Evolutionary conservation across 2,329 filamentous ascomycete species (phyloP).

Genomic region (Cadophora sp.): DNA sequence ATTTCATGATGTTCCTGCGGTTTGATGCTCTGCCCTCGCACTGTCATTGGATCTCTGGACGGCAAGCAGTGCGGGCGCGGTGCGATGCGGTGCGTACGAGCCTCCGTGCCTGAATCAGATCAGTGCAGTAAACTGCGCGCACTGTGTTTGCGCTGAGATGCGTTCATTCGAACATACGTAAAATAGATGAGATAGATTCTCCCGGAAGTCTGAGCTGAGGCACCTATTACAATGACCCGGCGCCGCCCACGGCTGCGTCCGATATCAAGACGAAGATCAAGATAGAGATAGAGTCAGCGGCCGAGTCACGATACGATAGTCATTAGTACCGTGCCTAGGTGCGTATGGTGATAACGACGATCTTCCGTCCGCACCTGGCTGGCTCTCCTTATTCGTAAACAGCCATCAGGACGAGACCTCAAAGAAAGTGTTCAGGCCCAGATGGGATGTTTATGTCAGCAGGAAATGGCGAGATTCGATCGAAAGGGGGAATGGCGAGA

Average conservation of each 20-base stretch:
- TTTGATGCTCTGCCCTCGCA: conserved; percentile 1
- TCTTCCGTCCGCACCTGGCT: conserved; percentile 9
- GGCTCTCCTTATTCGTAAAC: background rate
- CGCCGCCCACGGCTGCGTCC: background rate
- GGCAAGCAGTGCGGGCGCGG: background rate
- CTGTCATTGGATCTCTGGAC: conserved; percentile 9
- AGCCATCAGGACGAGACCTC: background rate
- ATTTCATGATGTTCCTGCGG: background rate
- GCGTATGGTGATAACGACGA: conserved; percentile 5
- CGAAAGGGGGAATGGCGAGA: background rate
- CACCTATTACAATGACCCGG: background rate
- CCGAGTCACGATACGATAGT: background rate
- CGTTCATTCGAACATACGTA: background rate
- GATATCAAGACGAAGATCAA: conserved; percentile 5
- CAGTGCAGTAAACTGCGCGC: background rate
- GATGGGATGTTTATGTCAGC: conserved; percentile 2
- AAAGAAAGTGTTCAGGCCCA: background rate
- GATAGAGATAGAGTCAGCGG: background rate
- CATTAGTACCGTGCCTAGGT: background rate
- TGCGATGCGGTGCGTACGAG: conserved; percentile 7
- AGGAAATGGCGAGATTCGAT: background rate
- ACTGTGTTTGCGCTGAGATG: background rate
- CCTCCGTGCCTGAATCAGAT: conserved; percentile 12
- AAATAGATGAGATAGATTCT: background rate
- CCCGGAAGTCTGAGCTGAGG: conserved; percentile 11